These are phyloP conservation scores for Grifola frondosa DNA, from an alignment of 1,284 basidiomycete species.

Conservation along the genomic window DNA sequence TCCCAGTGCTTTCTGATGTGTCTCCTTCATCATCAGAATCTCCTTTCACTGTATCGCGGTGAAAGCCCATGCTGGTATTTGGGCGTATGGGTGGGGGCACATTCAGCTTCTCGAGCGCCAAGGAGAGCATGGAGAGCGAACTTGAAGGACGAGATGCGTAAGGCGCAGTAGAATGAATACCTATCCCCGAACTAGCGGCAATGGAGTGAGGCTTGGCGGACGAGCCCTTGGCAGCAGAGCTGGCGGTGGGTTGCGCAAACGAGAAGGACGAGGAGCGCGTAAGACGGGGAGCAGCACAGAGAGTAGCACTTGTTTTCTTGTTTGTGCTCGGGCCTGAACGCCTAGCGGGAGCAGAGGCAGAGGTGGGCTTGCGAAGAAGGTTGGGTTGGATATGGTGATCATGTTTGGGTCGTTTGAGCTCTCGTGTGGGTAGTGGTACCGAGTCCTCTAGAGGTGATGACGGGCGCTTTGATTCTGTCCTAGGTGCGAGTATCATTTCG, in stretches of 20 bases:
- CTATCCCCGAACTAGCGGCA: background rate
- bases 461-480: constrained; percentile 15
- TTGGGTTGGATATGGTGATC: background rate
- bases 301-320: constrained; percentile 1
- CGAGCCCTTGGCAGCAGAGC: constrained; percentile 29
- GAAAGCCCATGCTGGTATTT: constrained; percentile 66
- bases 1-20: background rate
- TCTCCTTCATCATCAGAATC: constrained; percentile 20
- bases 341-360: constrained; percentile 1
- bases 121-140: constrained; percentile 47
- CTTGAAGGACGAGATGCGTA: constrained; percentile 15
- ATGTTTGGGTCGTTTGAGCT: constrained; percentile 13
- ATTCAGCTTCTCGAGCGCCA: constrained; percentile 61
- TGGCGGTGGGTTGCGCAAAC: constrained; percentile 32
- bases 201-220: constrained; percentile 17
- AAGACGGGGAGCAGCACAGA: constrained; percentile 3
- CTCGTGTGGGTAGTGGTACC: constrained; percentile 11
- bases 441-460: constrained; percentile 15
- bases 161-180: background rate
- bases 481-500: background rate
- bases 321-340: background rate
- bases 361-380: background rate
- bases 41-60: constrained; percentile 30
- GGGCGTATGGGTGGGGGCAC: constrained; percentile 59
- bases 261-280: constrained; percentile 22